A percentile compares a stretch with the other conserved stretches of the same genome.
These are phyloP conservation scores for Tetrastigma voinierianum DNA, from an alignment of 164 flowering plant species.

Conservation along the genomic window DNA sequence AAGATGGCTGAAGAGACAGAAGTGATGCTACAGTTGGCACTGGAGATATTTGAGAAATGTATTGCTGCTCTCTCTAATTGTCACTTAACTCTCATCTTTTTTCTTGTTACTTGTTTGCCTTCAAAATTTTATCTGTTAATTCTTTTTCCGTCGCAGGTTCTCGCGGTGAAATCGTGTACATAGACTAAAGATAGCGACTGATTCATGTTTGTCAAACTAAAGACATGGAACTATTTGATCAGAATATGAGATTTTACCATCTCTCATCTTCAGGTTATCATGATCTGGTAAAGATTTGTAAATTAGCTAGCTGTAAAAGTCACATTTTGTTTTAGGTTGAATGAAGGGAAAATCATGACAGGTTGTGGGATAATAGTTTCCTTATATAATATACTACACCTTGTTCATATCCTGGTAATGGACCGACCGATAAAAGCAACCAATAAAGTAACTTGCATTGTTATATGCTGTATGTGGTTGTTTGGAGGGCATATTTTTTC, in stretches of 20 bases:
- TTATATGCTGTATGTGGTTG: too few relatives aligned
- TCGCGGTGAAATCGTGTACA: conserved; percentile 34
- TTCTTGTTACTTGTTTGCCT: not conserved
- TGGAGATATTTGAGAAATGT: conserved; percentile 65
- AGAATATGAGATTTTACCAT: too few relatives aligned
- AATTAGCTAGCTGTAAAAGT: not conserved
- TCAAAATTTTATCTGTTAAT: not conserved
- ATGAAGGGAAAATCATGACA: not conserved
- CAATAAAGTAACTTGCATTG: too few relatives aligned
- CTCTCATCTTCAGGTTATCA: too few relatives aligned
- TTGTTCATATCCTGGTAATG: too few relatives aligned
- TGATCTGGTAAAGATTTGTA: not conserved
- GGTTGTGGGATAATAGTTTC: not conserved
- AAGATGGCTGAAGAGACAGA: conserved; percentile 72
- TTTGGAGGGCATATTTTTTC: too few relatives aligned
- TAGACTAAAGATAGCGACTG: conserved; percentile 21
- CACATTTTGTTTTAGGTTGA: not conserved
- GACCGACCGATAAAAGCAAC: too few relatives aligned
- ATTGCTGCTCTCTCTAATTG: conserved; percentile 6
- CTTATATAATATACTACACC: too few relatives aligned
- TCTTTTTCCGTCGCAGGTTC: conserved; percentile 24
- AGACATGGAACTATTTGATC: too few relatives aligned
- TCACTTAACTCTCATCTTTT: not conserved
- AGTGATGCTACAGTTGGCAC: conserved; percentile 42
- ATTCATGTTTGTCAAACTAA: too few relatives aligned